Conservation (phyloP, 2,329 filamentous ascomycete species). For the Cytospora paraplurivora region DNA sequence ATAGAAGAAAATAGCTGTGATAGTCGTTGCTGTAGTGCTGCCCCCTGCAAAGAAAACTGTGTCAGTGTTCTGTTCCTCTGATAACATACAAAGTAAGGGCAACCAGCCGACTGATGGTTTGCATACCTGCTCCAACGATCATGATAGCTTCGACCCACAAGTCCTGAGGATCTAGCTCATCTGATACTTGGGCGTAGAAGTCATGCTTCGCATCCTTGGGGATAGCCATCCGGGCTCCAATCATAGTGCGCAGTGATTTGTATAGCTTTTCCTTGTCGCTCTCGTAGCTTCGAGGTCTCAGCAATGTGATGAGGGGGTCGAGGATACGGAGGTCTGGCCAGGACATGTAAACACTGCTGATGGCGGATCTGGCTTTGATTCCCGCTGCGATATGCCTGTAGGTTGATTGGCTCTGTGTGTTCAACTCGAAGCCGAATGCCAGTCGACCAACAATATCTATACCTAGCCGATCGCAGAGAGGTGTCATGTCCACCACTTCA, state of each 20-base stretch:
- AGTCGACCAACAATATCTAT: slow-evolving; percentile 28
- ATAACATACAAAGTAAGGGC: no score
- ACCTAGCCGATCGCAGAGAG: slow-evolving; percentile 15
- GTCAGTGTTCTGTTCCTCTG: no score
- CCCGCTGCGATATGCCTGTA: slow-evolving; percentile 7
- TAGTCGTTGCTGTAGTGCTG: slow-evolving; percentile 3
- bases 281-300: neutral
- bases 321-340: slow-evolving; percentile 10
- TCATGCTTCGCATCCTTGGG: slow-evolving; percentile 11
- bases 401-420: slow-evolving; percentile 26
- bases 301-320: neutral
- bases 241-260: slow-evolving; percentile 8
- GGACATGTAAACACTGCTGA: slow-evolving; percentile 6
- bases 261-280: neutral
- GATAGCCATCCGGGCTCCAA: neutral
- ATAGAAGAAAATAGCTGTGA: slow-evolving; percentile 2
- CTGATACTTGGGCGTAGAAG: slow-evolving; percentile 1
- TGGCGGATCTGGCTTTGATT: neutral
- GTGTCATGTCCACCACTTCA: slow-evolving; percentile 4
- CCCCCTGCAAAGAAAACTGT: neutral
- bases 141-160: neutral
- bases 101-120: neutral
- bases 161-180: neutral
- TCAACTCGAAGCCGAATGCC: slow-evolving; percentile 30
- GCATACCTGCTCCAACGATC: slow-evolving; percentile 9